Evolutionary conservation across 495 filamentous ascomycete genomes (phyloP).

Genomic region (Penicillium longicatenatum): DNA sequence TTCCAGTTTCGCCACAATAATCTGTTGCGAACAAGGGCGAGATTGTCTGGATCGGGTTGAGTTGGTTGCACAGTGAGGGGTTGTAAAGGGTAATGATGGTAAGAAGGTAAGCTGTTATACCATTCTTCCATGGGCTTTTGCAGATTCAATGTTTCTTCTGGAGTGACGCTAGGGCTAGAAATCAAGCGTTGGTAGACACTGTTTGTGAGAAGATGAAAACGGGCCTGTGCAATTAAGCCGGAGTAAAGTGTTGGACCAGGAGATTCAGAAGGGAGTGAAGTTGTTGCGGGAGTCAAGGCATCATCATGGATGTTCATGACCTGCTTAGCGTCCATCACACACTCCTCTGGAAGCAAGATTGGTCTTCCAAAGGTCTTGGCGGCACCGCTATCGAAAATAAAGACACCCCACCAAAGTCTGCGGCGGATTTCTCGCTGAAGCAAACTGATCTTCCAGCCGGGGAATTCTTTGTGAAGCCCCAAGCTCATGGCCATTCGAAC

Average conservation of each 20-base stretch:
- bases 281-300: constrained; percentile 45
- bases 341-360: constrained; percentile 49
- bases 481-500: constrained; percentile 56
- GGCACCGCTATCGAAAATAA: constrained; percentile 51
- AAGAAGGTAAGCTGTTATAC: constrained; percentile 46
- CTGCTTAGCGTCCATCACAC: constrained; percentile 50
- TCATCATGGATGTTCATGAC: constrained; percentile 54
- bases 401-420: constrained; percentile 51
- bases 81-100: constrained; percentile 40
- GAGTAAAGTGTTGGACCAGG: constrained; percentile 51
- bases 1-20: constrained; percentile 56
- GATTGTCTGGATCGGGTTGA: constrained; percentile 36
- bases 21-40: constrained; percentile 42
- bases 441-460: constrained; percentile 54
- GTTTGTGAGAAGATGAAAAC: constrained; percentile 52
- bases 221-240: constrained; percentile 49
- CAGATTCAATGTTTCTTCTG: constrained; percentile 49
- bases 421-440: constrained; percentile 49
- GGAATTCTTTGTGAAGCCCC: constrained; percentile 58
- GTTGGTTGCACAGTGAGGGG: constrained; percentile 23
- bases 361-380: constrained; percentile 51
- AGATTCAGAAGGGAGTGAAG: constrained; percentile 43
- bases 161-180: constrained; percentile 49
- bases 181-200: constrained; percentile 54
- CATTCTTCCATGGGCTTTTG: constrained; percentile 51